Base-by-base conservation (phyloP, 805 yeast genomes). In the Pachysolen tannophilus region DNA sequence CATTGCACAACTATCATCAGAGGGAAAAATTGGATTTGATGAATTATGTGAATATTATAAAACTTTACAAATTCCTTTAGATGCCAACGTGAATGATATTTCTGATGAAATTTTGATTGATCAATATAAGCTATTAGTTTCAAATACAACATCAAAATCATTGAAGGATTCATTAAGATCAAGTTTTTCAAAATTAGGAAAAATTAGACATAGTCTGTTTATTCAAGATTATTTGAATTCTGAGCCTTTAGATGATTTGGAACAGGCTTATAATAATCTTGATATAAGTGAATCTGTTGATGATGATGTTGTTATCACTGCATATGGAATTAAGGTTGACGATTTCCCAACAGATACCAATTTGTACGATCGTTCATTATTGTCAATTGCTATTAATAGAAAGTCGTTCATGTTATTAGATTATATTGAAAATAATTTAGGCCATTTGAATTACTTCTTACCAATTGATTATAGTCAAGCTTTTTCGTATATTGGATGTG, bases 231-330 rank as follows among this genome's bases (percentile, higher is more conserved):
- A 50, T 35, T 50, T 71, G 25, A 67, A 58, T 9, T 58, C 68
- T 26, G 78, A 76, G 39, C 75, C 74, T 3, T 47, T 69, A 35
- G 57, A 63, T n/a, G 58, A 55, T 36, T 33, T 64, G 6, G 47
- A 47, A 0, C 67, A 68, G 32, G 83, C 86, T 0, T 78, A 75
- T 44, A 54, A 58, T 0, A 47, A 58, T 1, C 52, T 82, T 21
- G 81, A 70, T 8, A 63, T 74, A 13, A 67, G 66, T 35, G 63
- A 65, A 1, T 55, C 63, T 1, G 73, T 77, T 10, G 80, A 72
- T 39, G 84, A 79, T 49, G 92, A 83, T 42, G 75, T 82, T 29
- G 71, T 85, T 3, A 65, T 76, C 20, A 81, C 94, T 1, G 88
- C 94, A 1, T 82, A 74, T 48, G 78, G 81, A 38, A 64, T 81